Percentiles rank a stretch among this genome's conserved stretches.
These are phyloP conservation scores for Ganoderma meredithae DNA, from an alignment of 1,284 basidiomycete genomes.

Conservation along the genomic window DNA sequence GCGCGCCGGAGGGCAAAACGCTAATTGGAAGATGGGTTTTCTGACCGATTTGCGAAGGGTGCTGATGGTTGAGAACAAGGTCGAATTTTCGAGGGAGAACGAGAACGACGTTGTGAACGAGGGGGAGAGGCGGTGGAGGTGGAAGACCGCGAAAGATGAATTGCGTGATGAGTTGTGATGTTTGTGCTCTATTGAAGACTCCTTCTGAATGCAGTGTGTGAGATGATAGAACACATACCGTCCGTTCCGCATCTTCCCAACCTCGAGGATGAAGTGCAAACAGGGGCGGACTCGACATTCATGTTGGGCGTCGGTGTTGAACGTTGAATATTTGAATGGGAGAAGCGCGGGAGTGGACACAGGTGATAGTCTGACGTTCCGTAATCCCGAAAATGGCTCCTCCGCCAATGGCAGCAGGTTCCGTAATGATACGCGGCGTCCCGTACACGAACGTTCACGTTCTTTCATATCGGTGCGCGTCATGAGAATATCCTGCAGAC, in stretches of 20 bases:
- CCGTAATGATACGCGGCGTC: neutral
- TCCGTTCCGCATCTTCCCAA: neutral
- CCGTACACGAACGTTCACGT: neutral
- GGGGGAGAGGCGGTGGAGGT: neutral
- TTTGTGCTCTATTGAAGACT: neutral
- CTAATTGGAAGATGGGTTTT: neutral
- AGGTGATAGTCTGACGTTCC: neutral
- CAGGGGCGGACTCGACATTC: neutral
- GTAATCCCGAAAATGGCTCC: neutral
- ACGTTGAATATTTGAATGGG: too few species aligned
- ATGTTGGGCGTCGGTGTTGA: too few species aligned
- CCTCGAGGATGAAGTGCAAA: neutral
- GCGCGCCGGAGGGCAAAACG: neutral
- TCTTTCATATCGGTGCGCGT: neutral
- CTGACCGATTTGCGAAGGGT: neutral
- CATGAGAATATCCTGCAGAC: neutral
- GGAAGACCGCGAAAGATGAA: slow-evolving; percentile 7
- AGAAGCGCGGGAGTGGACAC: neutral
- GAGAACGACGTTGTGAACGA: slow-evolving; percentile 1
- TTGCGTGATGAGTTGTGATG: neutral
- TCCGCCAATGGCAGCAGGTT: neutral
- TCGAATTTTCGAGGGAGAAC: slow-evolving; percentile 2
- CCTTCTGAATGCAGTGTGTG: neutral
- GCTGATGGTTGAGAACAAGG: slow-evolving; percentile 2
- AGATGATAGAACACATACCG: neutral